phyloP scores from a whole-genome alignment of 1,139 yeast species.

The Geotrichum aggregatum region DNA sequence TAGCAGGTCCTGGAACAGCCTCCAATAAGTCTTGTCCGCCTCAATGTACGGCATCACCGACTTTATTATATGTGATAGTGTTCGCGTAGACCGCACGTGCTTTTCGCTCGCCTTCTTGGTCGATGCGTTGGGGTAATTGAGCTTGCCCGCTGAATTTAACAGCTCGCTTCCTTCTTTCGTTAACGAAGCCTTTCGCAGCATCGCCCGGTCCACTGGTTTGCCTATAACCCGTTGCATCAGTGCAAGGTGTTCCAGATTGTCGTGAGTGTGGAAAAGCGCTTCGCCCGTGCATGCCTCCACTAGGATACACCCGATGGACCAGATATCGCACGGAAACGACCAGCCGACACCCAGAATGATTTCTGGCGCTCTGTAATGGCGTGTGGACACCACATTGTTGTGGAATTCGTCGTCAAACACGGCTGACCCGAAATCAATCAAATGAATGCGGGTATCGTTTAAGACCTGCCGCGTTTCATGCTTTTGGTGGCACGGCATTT shows the following conservation, averaged over 20 bases:
- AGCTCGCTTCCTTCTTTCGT: slow-evolving; percentile 28
- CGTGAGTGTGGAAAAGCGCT: slow-evolving; percentile 91
- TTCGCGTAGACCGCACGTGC: slow-evolving; percentile 49
- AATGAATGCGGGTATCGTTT: slow-evolving; percentile 73
- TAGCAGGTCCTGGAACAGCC: slow-evolving; percentile 53
- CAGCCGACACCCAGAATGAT: slow-evolving; percentile 91
- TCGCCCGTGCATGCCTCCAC: slow-evolving; percentile 94
- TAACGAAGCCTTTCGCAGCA: slow-evolving; percentile 30
- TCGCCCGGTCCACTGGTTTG: slow-evolving; percentile 32
- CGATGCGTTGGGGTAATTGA: slow-evolving; percentile 39
- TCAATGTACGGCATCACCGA: slow-evolving; percentile 24
- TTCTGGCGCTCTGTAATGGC: slow-evolving; percentile 97
- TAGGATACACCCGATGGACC: slow-evolving; percentile 94
- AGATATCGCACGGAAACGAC: slow-evolving; percentile 90
- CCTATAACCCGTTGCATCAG: slow-evolving; percentile 79
- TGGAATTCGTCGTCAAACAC: slow-evolving; percentile 93
- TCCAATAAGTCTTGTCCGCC: slow-evolving; percentile 39
- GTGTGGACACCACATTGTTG: slow-evolving; percentile 78
- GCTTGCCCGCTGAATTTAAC: slow-evolving; percentile 23
- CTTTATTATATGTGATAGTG: slow-evolving; percentile 45
- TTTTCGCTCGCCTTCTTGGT: slow-evolving; percentile 46
- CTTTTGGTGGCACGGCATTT: slow-evolving; percentile 19
- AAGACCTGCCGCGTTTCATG: slow-evolving; percentile 34
- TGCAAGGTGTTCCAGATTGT: slow-evolving; percentile 88
- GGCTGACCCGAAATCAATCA: slow-evolving; percentile 95